Evolutionary conservation across 2,329 filamentous ascomycete genomes (phyloP).

Genomic region (Sporothrix sp.): DNA sequence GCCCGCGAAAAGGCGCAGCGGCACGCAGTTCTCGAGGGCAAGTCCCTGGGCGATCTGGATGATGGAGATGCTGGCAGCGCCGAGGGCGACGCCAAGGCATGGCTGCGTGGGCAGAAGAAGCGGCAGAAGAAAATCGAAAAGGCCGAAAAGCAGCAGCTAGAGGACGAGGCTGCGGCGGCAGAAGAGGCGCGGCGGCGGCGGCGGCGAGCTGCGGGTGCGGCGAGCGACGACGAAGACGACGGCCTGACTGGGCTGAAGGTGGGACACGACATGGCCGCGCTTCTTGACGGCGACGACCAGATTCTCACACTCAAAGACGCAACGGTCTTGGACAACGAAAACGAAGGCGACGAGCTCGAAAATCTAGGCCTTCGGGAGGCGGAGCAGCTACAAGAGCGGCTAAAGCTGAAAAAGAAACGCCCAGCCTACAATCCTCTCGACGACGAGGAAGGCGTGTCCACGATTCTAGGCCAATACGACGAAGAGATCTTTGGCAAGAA

Average conservation of each 20-base stretch:
- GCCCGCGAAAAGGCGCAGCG: constrained; percentile 77
- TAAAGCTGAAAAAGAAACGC: constrained; percentile 84
- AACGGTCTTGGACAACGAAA: constrained; percentile 72
- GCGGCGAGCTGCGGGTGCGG: constrained; percentile 23
- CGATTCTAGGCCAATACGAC: constrained; percentile 83
- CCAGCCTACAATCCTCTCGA: constrained; percentile 71
- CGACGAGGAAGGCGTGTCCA: constrained; percentile 53
- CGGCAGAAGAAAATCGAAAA: constrained; percentile 84
- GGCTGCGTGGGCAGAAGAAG: constrained; percentile 86
- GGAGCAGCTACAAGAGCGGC: constrained; percentile 62
- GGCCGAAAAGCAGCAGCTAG: constrained; percentile 67
- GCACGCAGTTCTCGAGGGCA: constrained; percentile 65
- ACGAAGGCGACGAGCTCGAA: constrained; percentile 83
- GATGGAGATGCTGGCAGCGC: constrained; percentile 36
- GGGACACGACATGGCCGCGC: constrained; percentile 72
- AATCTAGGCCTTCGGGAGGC: constrained; percentile 62
- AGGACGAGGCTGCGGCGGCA: constrained; percentile 50
- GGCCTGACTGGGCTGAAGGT: constrained; percentile 77
- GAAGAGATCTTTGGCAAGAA: constrained; percentile 92
- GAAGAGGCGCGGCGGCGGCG: constrained; percentile 65
- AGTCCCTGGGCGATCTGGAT: constrained; percentile 69
- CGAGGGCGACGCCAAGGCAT: constrained; percentile 69
- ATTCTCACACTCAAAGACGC: constrained; percentile 91
- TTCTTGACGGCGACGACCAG: constrained; percentile 77
- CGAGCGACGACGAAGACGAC: constrained; percentile 65